A percentile compares a stretch with the other conserved stretches of the same genome.
phyloP scores from a whole-genome alignment of 2,329 filamentous ascomycete species.

The Cladosporium sp. region DNA sequence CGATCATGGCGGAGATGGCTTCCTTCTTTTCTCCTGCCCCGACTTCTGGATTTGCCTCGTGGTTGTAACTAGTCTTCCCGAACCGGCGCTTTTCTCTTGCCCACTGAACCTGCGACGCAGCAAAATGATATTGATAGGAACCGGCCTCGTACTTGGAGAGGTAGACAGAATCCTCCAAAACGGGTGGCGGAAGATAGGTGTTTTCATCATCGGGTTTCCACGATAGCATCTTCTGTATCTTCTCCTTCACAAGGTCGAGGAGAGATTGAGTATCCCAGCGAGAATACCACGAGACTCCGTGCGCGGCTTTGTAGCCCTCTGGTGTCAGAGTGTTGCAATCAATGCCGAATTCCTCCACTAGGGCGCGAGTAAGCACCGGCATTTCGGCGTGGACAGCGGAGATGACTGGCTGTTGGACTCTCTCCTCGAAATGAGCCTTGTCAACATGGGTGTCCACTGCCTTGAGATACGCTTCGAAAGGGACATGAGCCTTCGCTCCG shows the following conservation, averaged over 20 bases:
- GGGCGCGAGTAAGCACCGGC: slow-evolving; percentile 47
- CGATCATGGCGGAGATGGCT: slow-evolving; percentile 47
- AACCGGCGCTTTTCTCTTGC: slow-evolving; percentile 31
- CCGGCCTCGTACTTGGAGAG: slow-evolving; percentile 45
- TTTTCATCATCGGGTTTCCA: slow-evolving; percentile 36
- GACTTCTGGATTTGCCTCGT: slow-evolving; percentile 27
- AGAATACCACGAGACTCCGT: slow-evolving; percentile 27
- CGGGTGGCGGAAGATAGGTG: slow-evolving; percentile 23
- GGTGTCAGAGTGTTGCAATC: slow-evolving; percentile 57
- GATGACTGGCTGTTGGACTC: slow-evolving; percentile 60
- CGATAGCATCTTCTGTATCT: slow-evolving; percentile 45
- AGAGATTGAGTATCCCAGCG: slow-evolving; percentile 32
- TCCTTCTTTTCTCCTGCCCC: slow-evolving; percentile 48
- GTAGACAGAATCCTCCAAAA: slow-evolving; percentile 44
- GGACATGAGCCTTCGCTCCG: slow-evolving; percentile 55
- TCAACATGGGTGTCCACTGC: slow-evolving; percentile 59
- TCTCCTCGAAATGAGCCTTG: slow-evolving; percentile 43
- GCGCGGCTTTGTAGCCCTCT: slow-evolving; percentile 25
- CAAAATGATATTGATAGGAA: slow-evolving; percentile 56
- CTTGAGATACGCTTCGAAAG: slow-evolving; percentile 60
- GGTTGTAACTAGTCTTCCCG: slow-evolving; percentile 30
- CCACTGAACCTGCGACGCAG: slow-evolving; percentile 25
- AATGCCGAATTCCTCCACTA: slow-evolving; percentile 53
- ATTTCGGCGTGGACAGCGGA: slow-evolving; percentile 50
- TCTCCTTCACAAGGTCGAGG: slow-evolving; percentile 54